A percentile compares a stretch with the other conserved stretches of the same genome.
Evolutionary conservation across 1,284 basidiomycete species (phyloP).

Genomic region (Peniophora sp.): DNA sequence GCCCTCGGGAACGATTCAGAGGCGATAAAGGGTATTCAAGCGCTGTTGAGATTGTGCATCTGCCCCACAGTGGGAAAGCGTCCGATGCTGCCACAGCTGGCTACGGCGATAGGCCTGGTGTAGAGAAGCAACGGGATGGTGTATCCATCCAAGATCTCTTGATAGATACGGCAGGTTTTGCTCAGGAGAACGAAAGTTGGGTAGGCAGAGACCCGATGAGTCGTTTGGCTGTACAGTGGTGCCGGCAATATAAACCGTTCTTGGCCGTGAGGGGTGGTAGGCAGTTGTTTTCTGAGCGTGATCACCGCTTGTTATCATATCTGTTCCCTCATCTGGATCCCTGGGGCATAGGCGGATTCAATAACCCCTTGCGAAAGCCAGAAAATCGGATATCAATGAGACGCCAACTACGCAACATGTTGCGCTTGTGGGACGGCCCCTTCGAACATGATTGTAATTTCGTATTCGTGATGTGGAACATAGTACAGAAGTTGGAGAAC

Average conservation of each 20-base stretch:
- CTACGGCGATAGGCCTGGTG: neutral
- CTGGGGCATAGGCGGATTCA: slow-evolving; percentile 6
- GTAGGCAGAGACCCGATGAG: neutral
- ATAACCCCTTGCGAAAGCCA: neutral
- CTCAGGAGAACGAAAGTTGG: neutral
- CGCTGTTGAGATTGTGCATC: neutral
- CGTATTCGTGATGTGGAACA: neutral
- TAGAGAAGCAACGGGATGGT: too few species aligned
- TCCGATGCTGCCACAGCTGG: neutral
- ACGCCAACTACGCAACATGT: slow-evolving; percentile 1
- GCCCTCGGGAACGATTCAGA: neutral
- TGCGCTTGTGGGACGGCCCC: neutral
- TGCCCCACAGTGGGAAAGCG: neutral
- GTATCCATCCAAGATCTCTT: neutral
- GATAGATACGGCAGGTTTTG: neutral
- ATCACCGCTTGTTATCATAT: slow-evolving; percentile 5
- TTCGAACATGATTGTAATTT: neutral
- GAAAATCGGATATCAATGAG: neutral
- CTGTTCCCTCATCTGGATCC: slow-evolving; percentile 7
- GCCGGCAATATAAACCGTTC: neutral
- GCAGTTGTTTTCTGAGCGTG: slow-evolving; percentile 1
- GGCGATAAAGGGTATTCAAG: neutral
- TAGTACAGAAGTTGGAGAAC: neutral
- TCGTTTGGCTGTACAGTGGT: slow-evolving; percentile 2
- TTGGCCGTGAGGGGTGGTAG: neutral